Percentiles rank a stretch among this genome's conserved stretches.
phyloP scores from a whole-genome alignment of 2,329 filamentous ascomycete genomes.

The Pseudogymnoascus sp. region DNA sequence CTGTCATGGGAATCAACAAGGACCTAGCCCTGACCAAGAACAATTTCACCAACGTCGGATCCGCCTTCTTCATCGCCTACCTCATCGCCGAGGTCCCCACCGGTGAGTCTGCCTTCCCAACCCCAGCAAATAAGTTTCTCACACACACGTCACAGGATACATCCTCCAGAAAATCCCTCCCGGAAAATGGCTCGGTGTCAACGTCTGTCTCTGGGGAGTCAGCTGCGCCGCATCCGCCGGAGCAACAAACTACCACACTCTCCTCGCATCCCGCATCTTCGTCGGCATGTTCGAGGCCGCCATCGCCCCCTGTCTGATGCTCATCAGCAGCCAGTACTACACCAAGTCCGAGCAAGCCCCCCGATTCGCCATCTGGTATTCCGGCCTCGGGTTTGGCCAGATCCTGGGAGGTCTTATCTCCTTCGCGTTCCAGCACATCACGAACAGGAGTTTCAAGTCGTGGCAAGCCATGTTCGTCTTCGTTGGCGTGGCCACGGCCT shows the following conservation, averaged over 20 bases:
- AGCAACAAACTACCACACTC: conserved; percentile 43
- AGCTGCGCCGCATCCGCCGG: conserved; percentile 48
- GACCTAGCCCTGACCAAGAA: conserved; percentile 52
- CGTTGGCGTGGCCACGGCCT: conserved; percentile 19
- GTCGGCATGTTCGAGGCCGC: conserved; percentile 17
- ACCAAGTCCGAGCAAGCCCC: conserved; percentile 30
- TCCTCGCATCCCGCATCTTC: conserved; percentile 51
- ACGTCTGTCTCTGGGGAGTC: conserved; percentile 53
- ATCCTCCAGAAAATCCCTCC: conserved; percentile 54
- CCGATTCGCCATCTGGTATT: conserved; percentile 27
- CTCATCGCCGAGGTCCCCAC: conserved; percentile 53
- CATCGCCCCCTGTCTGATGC: conserved; percentile 27
- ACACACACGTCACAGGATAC: conserved; percentile 34
- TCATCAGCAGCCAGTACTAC: conserved; percentile 32
- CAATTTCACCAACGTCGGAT: conserved; percentile 57
- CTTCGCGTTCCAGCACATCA: conserved; percentile 22
- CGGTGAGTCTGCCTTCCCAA: conserved; percentile 32
- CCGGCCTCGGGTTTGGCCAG: conserved; percentile 11
- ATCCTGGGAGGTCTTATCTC: conserved; percentile 16
- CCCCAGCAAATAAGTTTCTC: conserved; percentile 6
- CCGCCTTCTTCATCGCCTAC: conserved; percentile 56
- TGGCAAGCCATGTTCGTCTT: conserved; percentile 16
- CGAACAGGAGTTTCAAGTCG: conserved; percentile 10
- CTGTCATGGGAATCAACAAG: conserved; percentile 54
- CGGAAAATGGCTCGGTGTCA: conserved; percentile 53